Evolutionary conservation across 306 rosid genomes (phyloP), one percentile per base, ranked within the genome.

Genomic region (Lupinus albus): DNA sequence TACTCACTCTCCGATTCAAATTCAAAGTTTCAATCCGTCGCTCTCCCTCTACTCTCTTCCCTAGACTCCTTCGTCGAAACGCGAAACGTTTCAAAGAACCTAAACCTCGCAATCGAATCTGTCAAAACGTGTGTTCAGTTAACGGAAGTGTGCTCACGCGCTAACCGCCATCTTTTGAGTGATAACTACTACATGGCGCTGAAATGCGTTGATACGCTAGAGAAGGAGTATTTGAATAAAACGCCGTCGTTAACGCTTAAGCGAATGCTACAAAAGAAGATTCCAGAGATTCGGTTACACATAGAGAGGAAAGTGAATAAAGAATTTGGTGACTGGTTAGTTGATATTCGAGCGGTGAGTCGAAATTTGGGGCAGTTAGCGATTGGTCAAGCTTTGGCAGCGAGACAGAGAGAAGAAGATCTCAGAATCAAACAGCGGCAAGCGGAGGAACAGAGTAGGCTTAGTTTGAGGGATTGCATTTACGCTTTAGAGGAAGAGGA

Each of bases 371-470:
- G 99, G 16, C 99, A 94, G 56, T 68, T 90, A 72, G 97, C 99
- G 1, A 94, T 94, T 35, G 91, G 97, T n/a, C 99, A 83, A 61
- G 99, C 99, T 8, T 90, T 97, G 7, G 76, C 97, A 7, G 97
- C 97, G 73, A 80, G 99, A 69, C 99, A 94, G 78, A 81, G 97
- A 21, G 99, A 94, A 63, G 99, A 94, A 81, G 99, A 93, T 78
- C 96, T 94, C 45, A 72, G 99, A 55, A 94, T 88, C 64, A 94
- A 94, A 85, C 99, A 94, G 86, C 91, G 99, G 1, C 96, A 94
- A 67, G 99, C 99, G 20, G 99, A 94, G 89, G 99, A 94, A 73
- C 99, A 94, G 87, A 90, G 97, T 53, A 85, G 99, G 46, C 96
- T 94, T 51, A 94, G 97, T 65, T 84, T 94, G 8, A 72, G 99